Percentiles rank a stretch among this genome's conserved stretches.
Conservation (phyloP, 139 green algal genomes). For the Chlorella sp. region DNA sequence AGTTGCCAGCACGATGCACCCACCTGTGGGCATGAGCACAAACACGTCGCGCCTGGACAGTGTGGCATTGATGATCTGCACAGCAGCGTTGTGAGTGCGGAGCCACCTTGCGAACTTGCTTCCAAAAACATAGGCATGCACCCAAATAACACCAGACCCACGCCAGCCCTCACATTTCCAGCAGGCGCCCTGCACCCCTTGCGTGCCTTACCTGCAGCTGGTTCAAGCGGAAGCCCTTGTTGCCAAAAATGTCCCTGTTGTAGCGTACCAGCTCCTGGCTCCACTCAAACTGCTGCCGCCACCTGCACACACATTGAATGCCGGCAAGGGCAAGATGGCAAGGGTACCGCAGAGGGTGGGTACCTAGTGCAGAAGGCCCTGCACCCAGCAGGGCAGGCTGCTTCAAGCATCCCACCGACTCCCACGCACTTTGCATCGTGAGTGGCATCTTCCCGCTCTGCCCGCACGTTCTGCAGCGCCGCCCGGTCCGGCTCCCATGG, state of each 20-base stretch:
- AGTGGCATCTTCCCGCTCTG: constrained; percentile 23
- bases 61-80: constrained; percentile 80
- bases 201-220: constrained; percentile 54
- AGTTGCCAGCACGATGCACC: too few species aligned
- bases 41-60: constrained; percentile 78
- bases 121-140: too few species aligned
- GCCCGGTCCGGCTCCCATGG: constrained; percentile 19
- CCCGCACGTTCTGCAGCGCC: constrained; percentile 1
- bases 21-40: constrained; percentile 89
- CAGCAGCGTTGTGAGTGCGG: too few species aligned
- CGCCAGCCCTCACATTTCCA: too few species aligned
- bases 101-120: too few species aligned
- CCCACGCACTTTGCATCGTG: constrained; percentile 4
- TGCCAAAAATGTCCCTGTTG: constrained; percentile 70
- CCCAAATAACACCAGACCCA: too few species aligned
- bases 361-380: background rate
- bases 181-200: too few species aligned
- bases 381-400: background rate
- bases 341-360: background rate
- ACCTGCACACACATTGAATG: background rate
- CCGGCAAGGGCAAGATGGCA: background rate
- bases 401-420: background rate
- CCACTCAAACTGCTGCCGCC: constrained; percentile 51
- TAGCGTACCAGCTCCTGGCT: constrained; percentile 33
- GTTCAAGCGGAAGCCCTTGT: constrained; percentile 71